Evolutionary conservation across 345 rosid species (phyloP), one percentile per base, ranked within the genome.

Genomic region (Brassica rapa): DNA sequence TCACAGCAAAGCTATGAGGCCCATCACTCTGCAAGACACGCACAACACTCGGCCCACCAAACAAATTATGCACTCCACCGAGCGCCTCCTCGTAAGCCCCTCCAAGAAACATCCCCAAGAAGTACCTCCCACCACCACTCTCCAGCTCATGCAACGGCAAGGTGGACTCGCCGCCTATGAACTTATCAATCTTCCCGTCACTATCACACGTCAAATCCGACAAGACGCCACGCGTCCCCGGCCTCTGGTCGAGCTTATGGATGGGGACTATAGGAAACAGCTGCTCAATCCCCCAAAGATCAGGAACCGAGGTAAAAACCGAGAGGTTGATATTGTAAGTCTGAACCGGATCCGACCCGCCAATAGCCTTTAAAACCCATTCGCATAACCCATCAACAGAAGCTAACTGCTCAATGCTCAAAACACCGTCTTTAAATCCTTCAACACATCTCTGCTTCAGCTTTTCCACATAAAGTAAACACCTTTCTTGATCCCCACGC

Each of bases 21-120:
- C 97, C 97, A 72, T 91, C 97, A 14, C 93, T 88, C 85, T 94
- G 98, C 63, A 81, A 83, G n/a, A 92, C 93, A 2, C 97, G 90
- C 5, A 94, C 93, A 10, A 92, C 86, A 7, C 97, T 94, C 5
- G 98, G 98, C 46, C 98, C 97, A 19, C 98, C 95, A 19, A 94
- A 94, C 81, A 94, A 72, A 87, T 94, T 94, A 86, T 94, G 98
- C 49, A 90, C 68, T 76, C 98, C 98, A 60, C 98, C 98, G 19
- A 94, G 88, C 70, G 98, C 98, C 85, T 94, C 97, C 87, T 94
- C 92, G 49, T 94, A 94, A 75, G 98, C 98, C 73, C 98, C 98
- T 2, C 95, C 97, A 65, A 94, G 80, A 77, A 94, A 94, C 98
- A 94, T 94, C 75, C 98, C 98, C 90, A 94, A 64, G 74, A 69